Evolutionary conservation across 2,329 filamentous ascomycete species (phyloP).

Genomic region (Conoideocrella luteorostrata): DNA sequence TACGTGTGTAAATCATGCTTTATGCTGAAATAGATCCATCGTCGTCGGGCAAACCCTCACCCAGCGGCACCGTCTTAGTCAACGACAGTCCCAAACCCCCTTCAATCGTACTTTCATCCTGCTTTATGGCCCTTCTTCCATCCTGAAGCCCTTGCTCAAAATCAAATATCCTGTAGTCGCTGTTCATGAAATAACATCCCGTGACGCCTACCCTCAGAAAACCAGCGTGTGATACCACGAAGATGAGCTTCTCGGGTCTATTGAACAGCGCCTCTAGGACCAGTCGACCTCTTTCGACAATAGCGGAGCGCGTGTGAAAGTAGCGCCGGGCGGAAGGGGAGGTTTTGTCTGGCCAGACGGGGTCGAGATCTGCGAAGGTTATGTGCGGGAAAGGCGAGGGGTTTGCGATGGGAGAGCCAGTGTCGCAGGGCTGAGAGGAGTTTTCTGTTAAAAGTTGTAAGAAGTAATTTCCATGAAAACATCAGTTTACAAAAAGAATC

Average conservation of each 20-base stretch:
- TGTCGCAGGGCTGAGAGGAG: constrained; percentile 54
- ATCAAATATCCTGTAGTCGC: constrained; percentile 58
- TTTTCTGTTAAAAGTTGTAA: constrained; percentile 34
- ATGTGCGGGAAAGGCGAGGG: constrained; percentile 46
- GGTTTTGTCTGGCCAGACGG: constrained; percentile 57
- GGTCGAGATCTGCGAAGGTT: constrained; percentile 51
- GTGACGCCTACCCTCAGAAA: constrained; percentile 54
- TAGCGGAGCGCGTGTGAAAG: constrained; percentile 43
- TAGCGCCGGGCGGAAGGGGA: constrained; percentile 39
- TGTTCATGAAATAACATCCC: constrained; percentile 52
- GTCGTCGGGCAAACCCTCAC: constrained; percentile 30
- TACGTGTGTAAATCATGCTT: neutral
- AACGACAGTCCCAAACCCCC: constrained; percentile 32
- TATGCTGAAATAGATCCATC: too few species aligned
- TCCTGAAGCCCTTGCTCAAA: constrained; percentile 29
- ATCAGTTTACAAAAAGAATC: too few species aligned
- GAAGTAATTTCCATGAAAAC: too few species aligned
- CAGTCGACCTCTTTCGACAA: constrained; percentile 48
- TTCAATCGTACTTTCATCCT: constrained; percentile 35
- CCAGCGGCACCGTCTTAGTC: constrained; percentile 30
- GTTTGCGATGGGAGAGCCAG: constrained; percentile 40
- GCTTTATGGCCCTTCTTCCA: constrained; percentile 25
- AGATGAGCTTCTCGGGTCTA: constrained; percentile 54
- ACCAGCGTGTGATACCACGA: constrained; percentile 59
- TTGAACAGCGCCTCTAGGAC: constrained; percentile 43